Evolutionary conservation across 805 yeast genomes (phyloP).

Genomic region (Teunomyces cretensis): DNA sequence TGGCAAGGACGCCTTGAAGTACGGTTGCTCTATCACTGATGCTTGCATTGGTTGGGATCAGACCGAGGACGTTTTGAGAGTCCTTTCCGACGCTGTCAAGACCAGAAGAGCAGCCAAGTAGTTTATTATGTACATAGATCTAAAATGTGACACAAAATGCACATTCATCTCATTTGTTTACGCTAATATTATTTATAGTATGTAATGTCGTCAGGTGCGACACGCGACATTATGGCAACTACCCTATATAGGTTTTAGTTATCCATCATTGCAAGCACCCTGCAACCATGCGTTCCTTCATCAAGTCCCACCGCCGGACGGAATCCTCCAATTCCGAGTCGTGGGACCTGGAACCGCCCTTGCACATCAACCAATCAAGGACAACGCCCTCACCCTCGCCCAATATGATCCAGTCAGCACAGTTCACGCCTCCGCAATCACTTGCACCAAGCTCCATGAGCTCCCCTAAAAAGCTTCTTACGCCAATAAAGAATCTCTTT

Average conservation of each 20-base stretch:
- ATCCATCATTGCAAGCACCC: neutral
- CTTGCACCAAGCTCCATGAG: slow-evolving; percentile 5
- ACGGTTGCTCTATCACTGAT: slow-evolving; percentile 96
- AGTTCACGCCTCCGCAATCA: slow-evolving; percentile 8
- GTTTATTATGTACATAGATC: neutral
- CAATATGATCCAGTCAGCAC: slow-evolving; percentile 4
- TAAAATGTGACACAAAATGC: neutral
- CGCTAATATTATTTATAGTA: no score
- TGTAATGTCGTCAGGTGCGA: neutral
- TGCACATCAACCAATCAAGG: neutral
- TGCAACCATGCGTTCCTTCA: slow-evolving; percentile 15
- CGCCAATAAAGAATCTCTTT: slow-evolving; percentile 27
- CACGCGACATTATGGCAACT: neutral
- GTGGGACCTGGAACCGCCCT: slow-evolving; percentile 7
- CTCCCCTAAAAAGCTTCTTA: slow-evolving; percentile 27
- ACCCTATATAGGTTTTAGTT: neutral
- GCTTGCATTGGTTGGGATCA: slow-evolving; percentile 92
- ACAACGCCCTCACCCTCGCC: slow-evolving; percentile 8
- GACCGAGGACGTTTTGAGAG: slow-evolving; percentile 69
- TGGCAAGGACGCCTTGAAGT: slow-evolving; percentile 71
- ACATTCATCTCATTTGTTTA: no score
- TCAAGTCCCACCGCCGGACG: slow-evolving; percentile 14
- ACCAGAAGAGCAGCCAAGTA: slow-evolving; percentile 54
- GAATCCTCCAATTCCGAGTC: slow-evolving; percentile 13
- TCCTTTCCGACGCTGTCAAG: slow-evolving; percentile 77